Percentiles rank a stretch among this genome's conserved stretches.
Evolutionary conservation across 148 eudicot species (phyloP).

Genomic region (Fagopyrum tataricum): DNA sequence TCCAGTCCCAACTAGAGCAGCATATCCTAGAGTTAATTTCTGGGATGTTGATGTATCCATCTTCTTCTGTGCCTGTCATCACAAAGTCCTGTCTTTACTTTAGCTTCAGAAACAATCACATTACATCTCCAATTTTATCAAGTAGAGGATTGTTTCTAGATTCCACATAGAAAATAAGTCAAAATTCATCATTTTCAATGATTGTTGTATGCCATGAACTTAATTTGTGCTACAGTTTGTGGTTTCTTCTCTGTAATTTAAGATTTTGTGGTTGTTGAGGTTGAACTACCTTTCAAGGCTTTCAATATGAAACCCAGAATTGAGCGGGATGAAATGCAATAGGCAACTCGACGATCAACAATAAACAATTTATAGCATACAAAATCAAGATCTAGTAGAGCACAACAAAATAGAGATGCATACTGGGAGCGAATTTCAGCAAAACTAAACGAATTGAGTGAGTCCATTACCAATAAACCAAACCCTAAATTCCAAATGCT

Average conservation of each 20-base stretch:
- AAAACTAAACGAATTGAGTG: not conserved
- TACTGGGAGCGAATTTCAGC: not conserved
- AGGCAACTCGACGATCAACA: not conserved
- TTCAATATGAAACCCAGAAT: not conserved
- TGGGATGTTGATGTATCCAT: slow-evolving; percentile 60
- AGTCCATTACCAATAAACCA: not conserved
- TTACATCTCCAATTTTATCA: not conserved
- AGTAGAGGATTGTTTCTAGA: not conserved
- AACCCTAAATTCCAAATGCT: not conserved
- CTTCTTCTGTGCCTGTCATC: not conserved
- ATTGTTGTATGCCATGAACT: too few relatives aligned
- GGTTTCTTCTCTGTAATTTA: not conserved
- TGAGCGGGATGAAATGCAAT: not conserved
- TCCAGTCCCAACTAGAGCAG: slow-evolving; percentile 73
- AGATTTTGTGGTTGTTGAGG: not conserved
- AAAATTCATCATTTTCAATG: not conserved
- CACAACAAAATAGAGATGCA: not conserved
- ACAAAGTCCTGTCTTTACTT: not conserved
- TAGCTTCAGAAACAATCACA: not conserved
- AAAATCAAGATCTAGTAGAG: not conserved
- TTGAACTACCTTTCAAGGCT: not conserved
- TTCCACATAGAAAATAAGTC: not conserved
- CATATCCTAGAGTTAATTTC: slow-evolving; percentile 77
- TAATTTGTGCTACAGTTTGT: too few relatives aligned
- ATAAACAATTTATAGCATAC: not conserved